Evolutionary conservation across 129 eudicot species (phyloP).

Genomic region (Pseudognaphalium luteoalbum): DNA sequence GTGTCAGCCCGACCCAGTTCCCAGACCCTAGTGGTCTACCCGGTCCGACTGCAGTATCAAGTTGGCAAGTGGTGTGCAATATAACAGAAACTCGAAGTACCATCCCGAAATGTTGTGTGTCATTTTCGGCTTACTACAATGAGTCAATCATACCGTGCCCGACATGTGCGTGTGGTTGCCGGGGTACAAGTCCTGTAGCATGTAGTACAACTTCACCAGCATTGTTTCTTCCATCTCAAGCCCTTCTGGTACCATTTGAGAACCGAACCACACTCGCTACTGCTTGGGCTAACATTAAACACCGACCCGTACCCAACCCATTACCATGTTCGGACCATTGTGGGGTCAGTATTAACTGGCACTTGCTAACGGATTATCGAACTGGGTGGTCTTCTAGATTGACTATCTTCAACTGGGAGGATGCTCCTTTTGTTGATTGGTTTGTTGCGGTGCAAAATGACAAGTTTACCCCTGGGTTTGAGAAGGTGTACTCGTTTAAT

Average conservation of each 20-base stretch:
- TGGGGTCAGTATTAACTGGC: conserved; percentile 86
- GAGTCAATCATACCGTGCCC: conserved; percentile 77
- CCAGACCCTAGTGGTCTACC: conserved; percentile 48
- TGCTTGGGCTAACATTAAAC: conserved; percentile 76
- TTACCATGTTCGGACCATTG: conserved; percentile 75
- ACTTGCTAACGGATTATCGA: conserved; percentile 57
- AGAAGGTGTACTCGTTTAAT: conserved; percentile 65
- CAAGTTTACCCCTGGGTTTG: conserved; percentile 53
- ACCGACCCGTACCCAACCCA: conserved; percentile 53
- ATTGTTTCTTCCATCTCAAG: conserved; percentile 72
- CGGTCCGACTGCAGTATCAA: conserved; percentile 52
- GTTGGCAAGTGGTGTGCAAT: conserved; percentile 93
- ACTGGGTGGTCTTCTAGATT: conserved; percentile 81
- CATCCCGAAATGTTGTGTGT: conserved; percentile 72
- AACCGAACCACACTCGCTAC: conserved; percentile 51
- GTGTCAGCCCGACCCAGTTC: conserved; percentile 68
- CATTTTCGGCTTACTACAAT: conserved; percentile 74
- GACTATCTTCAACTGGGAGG: conserved; percentile 84
- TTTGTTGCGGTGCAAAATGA: conserved; percentile 66
- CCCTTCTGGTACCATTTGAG: conserved; percentile 72
- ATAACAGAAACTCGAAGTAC: conserved; percentile 57
- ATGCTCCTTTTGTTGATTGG: conserved; percentile 63
- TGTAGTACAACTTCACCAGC: conserved; percentile 66
- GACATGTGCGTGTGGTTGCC: conserved; percentile 87
- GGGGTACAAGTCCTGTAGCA: conserved; percentile 30